Evolutionary conservation across 164 flowering plant genomes (phyloP).

Genomic region (Taxillus chinensis): DNA sequence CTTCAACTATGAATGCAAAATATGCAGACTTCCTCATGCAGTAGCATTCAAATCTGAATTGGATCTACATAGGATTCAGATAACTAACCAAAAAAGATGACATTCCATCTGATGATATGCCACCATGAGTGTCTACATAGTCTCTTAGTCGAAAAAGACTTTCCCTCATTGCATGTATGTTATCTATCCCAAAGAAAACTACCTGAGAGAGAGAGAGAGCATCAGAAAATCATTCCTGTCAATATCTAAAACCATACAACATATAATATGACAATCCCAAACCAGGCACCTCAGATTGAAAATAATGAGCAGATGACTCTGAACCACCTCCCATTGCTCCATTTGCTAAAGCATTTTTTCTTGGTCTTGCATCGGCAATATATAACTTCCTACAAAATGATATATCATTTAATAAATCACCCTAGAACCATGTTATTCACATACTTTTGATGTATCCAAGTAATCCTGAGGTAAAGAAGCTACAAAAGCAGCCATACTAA

Average conservation of each 20-base stretch:
- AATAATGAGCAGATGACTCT: slow-evolving; percentile 93
- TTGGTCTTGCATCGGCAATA: slow-evolving; percentile 99
- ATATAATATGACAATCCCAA: slow-evolving; percentile 7
- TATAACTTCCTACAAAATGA: slow-evolving; percentile 62
- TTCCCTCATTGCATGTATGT: slow-evolving; percentile 98
- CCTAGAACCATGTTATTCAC: too few species aligned
- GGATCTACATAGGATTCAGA: neutral
- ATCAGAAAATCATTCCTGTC: slow-evolving; percentile 9
- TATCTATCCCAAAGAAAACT: slow-evolving; percentile 97
- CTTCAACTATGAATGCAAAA: neutral
- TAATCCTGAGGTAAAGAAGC: too few species aligned
- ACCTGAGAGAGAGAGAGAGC: slow-evolving; percentile 33
- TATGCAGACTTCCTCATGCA: neutral
- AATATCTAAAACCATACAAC: neutral
- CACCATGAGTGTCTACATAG: slow-evolving; percentile 88
- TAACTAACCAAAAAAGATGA: slow-evolving; percentile 81
- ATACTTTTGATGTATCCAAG: too few species aligned
- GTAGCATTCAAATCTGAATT: neutral
- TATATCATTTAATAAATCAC: neutral
- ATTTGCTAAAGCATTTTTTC: slow-evolving; percentile 97
- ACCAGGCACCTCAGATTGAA: slow-evolving; percentile 80
- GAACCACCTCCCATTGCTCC: slow-evolving; percentile 99
- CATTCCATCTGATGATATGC: slow-evolving; percentile 90
- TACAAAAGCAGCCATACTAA: too few species aligned
- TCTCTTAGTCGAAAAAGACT: slow-evolving; percentile 93